Percentiles rank a stretch among this genome's conserved stretches.
Evolutionary conservation across 2,329 filamentous ascomycete species (phyloP).

Genomic region (Verticillium isaacii): DNA sequence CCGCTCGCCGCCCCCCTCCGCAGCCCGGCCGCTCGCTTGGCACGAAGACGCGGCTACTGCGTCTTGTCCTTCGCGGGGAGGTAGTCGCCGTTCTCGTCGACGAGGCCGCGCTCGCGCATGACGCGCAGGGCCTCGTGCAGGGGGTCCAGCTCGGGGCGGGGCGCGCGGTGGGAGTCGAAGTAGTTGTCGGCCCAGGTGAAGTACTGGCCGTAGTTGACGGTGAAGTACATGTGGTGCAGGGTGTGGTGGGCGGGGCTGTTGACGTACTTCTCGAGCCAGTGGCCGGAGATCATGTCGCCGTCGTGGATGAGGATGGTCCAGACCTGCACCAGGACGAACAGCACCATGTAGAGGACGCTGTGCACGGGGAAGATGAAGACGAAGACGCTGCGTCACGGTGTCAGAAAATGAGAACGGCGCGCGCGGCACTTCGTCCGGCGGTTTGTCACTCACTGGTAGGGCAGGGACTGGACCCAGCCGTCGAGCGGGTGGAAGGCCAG

Average conservation of each 20-base stretch:
- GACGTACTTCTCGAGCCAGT: slow-evolving; percentile 41
- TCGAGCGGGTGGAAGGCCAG: slow-evolving; percentile 43
- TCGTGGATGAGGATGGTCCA: slow-evolving; percentile 47
- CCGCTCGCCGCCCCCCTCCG: too few species aligned
- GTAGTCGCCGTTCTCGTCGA: slow-evolving; percentile 36
- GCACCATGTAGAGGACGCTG: slow-evolving; percentile 36
- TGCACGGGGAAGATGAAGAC: slow-evolving; percentile 41
- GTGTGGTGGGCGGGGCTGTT: slow-evolving; percentile 44
- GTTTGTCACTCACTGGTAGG: slow-evolving; percentile 33
- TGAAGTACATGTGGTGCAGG: slow-evolving; percentile 45
- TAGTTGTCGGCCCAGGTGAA: slow-evolving; percentile 42
- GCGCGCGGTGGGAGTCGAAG: slow-evolving; percentile 38
- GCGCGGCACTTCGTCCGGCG: too few species aligned
- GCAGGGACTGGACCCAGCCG: slow-evolving; percentile 39
- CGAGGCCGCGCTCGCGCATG: slow-evolving; percentile 38
- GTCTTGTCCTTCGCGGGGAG: slow-evolving; percentile 27
- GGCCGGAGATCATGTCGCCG: slow-evolving; percentile 42
- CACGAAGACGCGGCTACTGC: slow-evolving; percentile 1
- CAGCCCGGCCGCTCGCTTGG: too few species aligned
- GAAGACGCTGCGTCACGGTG: slow-evolving; percentile 24
- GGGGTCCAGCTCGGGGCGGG: slow-evolving; percentile 36
- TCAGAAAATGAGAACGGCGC: too few species aligned
- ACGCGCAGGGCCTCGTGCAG: slow-evolving; percentile 37
- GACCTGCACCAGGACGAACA: slow-evolving; percentile 39
- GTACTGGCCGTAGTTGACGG: slow-evolving; percentile 44